Base-by-base conservation (phyloP, 805 yeast species). In the Candida sonorensis region DNA sequence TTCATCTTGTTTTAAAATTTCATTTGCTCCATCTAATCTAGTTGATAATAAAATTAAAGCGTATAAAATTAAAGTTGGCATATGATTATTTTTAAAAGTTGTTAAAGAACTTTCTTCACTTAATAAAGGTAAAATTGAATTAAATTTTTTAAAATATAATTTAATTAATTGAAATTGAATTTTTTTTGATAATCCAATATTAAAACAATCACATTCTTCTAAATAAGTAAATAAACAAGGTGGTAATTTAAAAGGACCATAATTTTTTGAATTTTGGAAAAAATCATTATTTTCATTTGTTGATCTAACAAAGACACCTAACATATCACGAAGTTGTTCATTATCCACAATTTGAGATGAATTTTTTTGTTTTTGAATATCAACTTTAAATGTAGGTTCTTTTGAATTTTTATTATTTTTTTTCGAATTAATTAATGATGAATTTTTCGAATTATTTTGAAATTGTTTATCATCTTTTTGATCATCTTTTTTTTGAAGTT, bases 11-110 rank as follows among this genome's bases (percentile, higher is more conserved):
- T 46, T 50, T 5, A 62, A 36, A 22, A 46, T 48, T 21, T 38
- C 40, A 10, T 39, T 41, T 7, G 67, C 64, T 10, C 50, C 44
- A 1, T 59, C 58, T 34, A 67, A 67, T 13, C 68, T 46, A 8
- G 68, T 59, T 0, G 69, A 63, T 10, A 53, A 56, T 14, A 67
- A 44, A n/a, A 67, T 50, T 23, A 68, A 60, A 1, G 71, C 66
- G 34, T 66, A 67, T 13, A 61, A 37, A 19, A 67, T 50, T 13
- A 65, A 41, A 7, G 65, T 62, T 50, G 72, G 47, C 53, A 64
- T 44, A 50, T 55, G 38, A 49, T 61, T 33, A 40, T 51, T 34
- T 38, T 50, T 45, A 51, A 64, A 36, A 42, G 51, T 35, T 46
- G 59, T 55, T 59, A 47, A 42, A 1, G 68, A 64, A 27, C 58